A percentile compares a stretch with the other conserved stretches of the same genome.
phyloP scores from a whole-genome alignment of 2,329 filamentous ascomycete genomes.

The Calonectria hongkongensis region DNA sequence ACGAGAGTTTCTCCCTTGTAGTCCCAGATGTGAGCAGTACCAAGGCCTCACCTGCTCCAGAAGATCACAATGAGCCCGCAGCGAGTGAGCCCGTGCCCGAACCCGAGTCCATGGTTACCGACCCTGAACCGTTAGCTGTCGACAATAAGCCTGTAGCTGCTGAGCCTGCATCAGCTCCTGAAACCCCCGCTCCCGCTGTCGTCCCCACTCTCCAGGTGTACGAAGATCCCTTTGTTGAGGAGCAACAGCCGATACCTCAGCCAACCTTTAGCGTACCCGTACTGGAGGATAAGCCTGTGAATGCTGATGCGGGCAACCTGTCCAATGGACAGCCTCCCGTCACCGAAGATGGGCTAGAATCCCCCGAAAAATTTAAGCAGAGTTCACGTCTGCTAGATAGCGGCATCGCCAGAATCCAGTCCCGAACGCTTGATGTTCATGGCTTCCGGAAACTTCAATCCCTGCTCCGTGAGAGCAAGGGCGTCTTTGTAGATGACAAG shows the following conservation, averaged over 20 bases:
- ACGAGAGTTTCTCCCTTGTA: constrained; percentile 73
- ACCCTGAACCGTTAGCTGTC: not conserved
- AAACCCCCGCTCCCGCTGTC: constrained; percentile 34
- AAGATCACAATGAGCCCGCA: constrained; percentile 39
- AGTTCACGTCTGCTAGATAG: constrained; percentile 80
- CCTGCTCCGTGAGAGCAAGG: constrained; percentile 80
- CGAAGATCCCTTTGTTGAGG: constrained; percentile 76
- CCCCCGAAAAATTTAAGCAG: constrained; percentile 72
- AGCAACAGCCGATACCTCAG: constrained; percentile 66
- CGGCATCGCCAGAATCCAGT: constrained; percentile 83
- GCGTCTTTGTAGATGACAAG: constrained; percentile 79
- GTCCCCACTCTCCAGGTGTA: constrained; percentile 70
- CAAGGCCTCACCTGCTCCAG: constrained; percentile 57
- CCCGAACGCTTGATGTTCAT: constrained; percentile 84
- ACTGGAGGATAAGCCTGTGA: constrained; percentile 76
- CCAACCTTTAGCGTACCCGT: constrained; percentile 69
- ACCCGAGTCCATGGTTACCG: constrained; percentile 13
- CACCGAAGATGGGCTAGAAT: constrained; percentile 49
- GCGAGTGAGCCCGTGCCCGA: constrained; percentile 40
- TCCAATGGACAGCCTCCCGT: constrained; percentile 51
- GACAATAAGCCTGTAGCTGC: constrained; percentile 5
- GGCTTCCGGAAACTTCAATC: constrained; percentile 87
- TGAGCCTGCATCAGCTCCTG: constrained; percentile 31
- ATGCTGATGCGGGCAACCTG: constrained; percentile 69
- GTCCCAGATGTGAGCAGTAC: constrained; percentile 67